Evolutionary conservation across 2,329 filamentous ascomycete species (phyloP), one percentile per base, ranked within the genome.

Genomic region (Sporothrix inflata): DNA sequence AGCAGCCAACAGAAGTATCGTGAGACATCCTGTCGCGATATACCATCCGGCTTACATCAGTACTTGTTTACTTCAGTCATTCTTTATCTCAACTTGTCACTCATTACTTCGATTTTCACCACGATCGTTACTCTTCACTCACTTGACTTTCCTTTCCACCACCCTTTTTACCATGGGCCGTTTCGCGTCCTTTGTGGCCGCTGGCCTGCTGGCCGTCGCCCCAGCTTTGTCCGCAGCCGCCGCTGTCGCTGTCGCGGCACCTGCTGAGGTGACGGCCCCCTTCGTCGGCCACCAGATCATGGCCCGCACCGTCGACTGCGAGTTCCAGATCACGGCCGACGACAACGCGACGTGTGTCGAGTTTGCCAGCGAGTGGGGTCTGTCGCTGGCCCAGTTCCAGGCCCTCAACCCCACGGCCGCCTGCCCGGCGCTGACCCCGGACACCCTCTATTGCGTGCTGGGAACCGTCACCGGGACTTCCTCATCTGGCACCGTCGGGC

Each of bases 361-460:
- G 69, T 71, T 76, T 57, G 70, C 75, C 24, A 19, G 27, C 16
- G 40, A n/a, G 19, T 76, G 72, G 74, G 72, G 69, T 8, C 38
- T 74, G 12, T 53, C 71, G 1, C 27, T 72, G 14, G 68, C 73
- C 27, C 61, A 69, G 9, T 71, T 76, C n/a, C 40, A 55, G n/a
- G 47, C 55, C n/a, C 55, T 76, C 42, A 76, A 76, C 70, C 75
- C 75, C 1, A 69, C 66, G 1, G 71, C 69, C 12, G 38, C 12
- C 27, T 76, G 75, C 51, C 72, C 75, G 3, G 19, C 6, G 4
- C 71, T 76, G 27, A 60, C 57, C 11, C 12, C 47, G 1, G 65
- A 65, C 70, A 60, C 69, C 61, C 19, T 38, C 42, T 76, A 75
- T 61, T 75, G 73, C 30, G 73, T 75, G 11, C 19, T 73, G 2